phyloP scores from a whole-genome alignment of 495 filamentous ascomycete genomes.

The Lepraria neglecta region DNA sequence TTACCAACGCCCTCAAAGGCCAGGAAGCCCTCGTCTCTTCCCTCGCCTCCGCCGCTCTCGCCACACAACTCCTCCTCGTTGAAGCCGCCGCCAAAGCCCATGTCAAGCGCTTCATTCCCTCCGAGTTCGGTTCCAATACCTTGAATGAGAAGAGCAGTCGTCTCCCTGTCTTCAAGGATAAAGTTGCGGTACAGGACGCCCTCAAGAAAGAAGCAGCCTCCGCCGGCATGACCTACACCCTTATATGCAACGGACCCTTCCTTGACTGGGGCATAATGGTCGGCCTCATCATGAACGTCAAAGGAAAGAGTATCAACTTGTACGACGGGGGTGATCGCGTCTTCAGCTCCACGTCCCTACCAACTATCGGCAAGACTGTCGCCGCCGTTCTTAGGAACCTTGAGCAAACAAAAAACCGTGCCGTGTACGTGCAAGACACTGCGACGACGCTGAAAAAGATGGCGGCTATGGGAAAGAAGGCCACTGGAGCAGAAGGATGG shows the following conservation, averaged over 20 bases:
- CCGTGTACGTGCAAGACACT: conserved; percentile 45
- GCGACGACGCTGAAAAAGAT: conserved; percentile 51
- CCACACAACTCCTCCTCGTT: conserved; percentile 44
- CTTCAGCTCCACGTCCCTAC: conserved; percentile 44
- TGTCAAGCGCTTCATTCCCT: conserved; percentile 58
- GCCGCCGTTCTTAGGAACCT: conserved; percentile 45
- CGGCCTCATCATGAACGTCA: conserved; percentile 38
- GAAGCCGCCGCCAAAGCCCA: conserved; percentile 55
- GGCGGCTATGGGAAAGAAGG: conserved; percentile 43
- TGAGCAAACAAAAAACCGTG: conserved; percentile 48
- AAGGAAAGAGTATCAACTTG: conserved; percentile 39
- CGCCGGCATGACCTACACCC: conserved; percentile 45
- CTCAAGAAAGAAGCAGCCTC: conserved; percentile 38
- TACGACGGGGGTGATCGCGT: conserved; percentile 50
- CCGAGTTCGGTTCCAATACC: conserved; percentile 54
- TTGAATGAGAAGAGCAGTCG: conserved; percentile 34
- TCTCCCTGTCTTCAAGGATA: conserved; percentile 42
- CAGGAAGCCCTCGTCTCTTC: conserved; percentile 36
- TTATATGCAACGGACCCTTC: conserved; percentile 45
- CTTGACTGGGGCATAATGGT: conserved; percentile 46
- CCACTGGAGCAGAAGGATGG: conserved; percentile 37
- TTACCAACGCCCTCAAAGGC: conserved; percentile 38
- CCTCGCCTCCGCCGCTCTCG: conserved; percentile 35
- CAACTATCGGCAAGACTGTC: conserved; percentile 44
- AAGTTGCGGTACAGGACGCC: conserved; percentile 45